Evolutionary conservation across 2,329 filamentous ascomycete genomes (phyloP), one percentile per base, ranked within the genome.

Genomic region (Ploettnerulaceae sp.): DNA sequence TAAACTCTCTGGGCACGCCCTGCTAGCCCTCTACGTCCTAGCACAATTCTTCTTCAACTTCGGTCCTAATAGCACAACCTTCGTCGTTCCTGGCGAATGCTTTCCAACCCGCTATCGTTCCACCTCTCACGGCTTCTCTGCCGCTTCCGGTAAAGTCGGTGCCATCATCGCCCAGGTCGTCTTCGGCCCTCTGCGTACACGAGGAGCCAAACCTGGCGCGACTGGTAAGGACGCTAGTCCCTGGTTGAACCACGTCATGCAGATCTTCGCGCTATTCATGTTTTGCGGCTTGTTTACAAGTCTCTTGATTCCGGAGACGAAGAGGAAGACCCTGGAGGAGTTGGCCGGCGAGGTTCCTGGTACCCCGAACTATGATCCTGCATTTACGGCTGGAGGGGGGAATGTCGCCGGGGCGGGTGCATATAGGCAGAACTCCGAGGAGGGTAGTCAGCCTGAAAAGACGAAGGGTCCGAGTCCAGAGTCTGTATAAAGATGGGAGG

Each of bases 231-330:
- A 45, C 36, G 53, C 57, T 4, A 47, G 68, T 1, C 73, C 74
- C 0, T 86, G 82, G 76, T 73, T 90, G 47, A 76, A 86, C 63
- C 80, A 84, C 47, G 76, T 91, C 37, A 82, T 91, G 70, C 73
- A 88, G 64, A 84, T 90, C 35, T 89, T 87, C 64, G 84, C 84
- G 0, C 71, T 87, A 7, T 89, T 91, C 70, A 91, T 90, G 86
- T 71, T 91, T 3, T 74, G 76, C 33, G 87, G 87, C 36, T 73
- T 79, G 44, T 67, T 87, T 38, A 80, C 79, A 1, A 81, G 82
- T 1, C 67, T 90, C 3, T 67, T 91, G 24, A 83, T 90, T 21
- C 85, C 85, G 0, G 87, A 89, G 69, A 89, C 84, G 0, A 89
- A 86, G 69, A 73, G 83, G 1, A 75, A 81, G 66, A 87, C 85